Evolutionary conservation across 2,329 filamentous ascomycete genomes (phyloP).

Genomic region (Trichoderma breve): DNA sequence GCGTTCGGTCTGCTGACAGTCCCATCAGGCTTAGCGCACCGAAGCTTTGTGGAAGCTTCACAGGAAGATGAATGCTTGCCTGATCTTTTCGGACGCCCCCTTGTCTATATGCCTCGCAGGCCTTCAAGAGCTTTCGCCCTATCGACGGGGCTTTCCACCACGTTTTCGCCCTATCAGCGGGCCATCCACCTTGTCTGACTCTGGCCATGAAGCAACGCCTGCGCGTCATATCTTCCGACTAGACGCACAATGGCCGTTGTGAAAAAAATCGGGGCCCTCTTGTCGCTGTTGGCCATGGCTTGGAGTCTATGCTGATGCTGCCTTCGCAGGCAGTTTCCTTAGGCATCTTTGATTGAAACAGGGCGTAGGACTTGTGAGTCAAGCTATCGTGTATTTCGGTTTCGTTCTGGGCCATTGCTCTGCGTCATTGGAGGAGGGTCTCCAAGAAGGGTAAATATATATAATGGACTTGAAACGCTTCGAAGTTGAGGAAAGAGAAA

Average conservation of each 20-base stretch:
- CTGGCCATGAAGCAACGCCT: background rate
- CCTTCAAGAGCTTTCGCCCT: constrained; percentile 1
- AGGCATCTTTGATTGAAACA: background rate
- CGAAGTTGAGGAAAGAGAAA: background rate
- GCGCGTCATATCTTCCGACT: background rate
- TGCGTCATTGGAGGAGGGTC: background rate
- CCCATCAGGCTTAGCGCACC: background rate
- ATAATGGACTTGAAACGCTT: background rate
- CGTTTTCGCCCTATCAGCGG: constrained; percentile 2
- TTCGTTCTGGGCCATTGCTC: background rate
- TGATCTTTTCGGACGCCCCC: background rate
- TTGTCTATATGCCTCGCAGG: constrained; percentile 12
- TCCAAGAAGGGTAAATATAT: background rate
- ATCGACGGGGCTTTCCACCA: background rate
- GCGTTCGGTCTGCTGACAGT: constrained; percentile 13
- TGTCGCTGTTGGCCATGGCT: background rate
- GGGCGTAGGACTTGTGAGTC: constrained; percentile 15
- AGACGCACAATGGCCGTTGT: background rate
- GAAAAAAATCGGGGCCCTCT: background rate
- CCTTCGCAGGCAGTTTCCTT: constrained; percentile 1
- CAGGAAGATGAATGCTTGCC: background rate
- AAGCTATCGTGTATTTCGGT: background rate
- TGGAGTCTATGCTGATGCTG: background rate
- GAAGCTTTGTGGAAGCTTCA: constrained; percentile 5
- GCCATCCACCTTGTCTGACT: background rate